Evolutionary conservation across 768 basidiomycete species (phyloP).

Genomic region (Calocera viscosa): DNA sequence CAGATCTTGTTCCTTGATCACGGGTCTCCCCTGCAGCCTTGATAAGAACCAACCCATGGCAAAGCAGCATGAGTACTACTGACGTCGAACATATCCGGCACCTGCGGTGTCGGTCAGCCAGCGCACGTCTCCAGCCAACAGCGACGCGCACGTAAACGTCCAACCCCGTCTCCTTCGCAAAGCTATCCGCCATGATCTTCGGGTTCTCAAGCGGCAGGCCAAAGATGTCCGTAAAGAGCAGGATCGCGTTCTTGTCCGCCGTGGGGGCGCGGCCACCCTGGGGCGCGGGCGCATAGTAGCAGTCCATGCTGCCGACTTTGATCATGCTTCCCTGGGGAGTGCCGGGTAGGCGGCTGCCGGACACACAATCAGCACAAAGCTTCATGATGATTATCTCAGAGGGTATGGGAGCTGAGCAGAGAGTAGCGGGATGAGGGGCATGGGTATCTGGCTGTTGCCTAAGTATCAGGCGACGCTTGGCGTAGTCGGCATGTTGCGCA

Average conservation of each 20-base stretch:
- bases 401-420: neutral
- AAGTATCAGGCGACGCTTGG: too few relatives aligned
- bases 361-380: neutral
- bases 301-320: neutral
- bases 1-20: neutral
- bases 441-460: too few relatives aligned
- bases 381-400: neutral
- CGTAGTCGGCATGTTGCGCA: too few relatives aligned
- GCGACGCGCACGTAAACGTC: slow-evolving; percentile 36
- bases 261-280: neutral
- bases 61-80: slow-evolving; percentile 13
- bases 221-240: slow-evolving; percentile 47
- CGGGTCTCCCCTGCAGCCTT: slow-evolving; percentile 5
- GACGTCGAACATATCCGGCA: slow-evolving; percentile 51
- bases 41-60: neutral
- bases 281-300: neutral
- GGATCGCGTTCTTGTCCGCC: slow-evolving; percentile 30
- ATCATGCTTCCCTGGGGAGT: neutral
- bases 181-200: slow-evolving; percentile 45
- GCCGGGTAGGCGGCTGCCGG: neutral
- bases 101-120: slow-evolving; percentile 18
- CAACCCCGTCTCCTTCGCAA: slow-evolving; percentile 38
- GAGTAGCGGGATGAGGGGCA: neutral
- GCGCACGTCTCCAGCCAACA: neutral
- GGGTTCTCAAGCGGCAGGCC: slow-evolving; percentile 41